These are phyloP conservation scores for Malus sylvestris DNA, from an alignment of 306 rosid genomes.

Conservation along the genomic window DNA sequence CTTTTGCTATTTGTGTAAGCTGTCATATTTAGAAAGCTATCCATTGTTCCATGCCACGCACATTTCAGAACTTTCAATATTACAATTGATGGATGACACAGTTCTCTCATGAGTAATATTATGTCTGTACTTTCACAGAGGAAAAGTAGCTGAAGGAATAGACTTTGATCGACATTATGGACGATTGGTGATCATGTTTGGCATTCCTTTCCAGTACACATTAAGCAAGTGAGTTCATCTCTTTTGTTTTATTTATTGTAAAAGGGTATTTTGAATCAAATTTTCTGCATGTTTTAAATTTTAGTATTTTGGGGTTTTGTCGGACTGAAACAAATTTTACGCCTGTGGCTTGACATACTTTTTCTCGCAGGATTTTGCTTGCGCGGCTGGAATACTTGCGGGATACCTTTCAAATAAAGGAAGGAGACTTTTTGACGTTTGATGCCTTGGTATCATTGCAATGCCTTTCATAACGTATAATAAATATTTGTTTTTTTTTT, in stretches of 20 bases:
- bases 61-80: not conserved
- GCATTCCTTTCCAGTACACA: conserved; percentile 90
- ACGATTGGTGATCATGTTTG: conserved; percentile 83
- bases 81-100: not conserved
- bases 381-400: conserved; percentile 77
- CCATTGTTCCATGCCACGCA: not conserved
- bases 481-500: conserved; percentile 2
- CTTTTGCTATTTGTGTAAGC: not conserved
- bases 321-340: not conserved
- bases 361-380: conserved; percentile 69
- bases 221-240: conserved; percentile 73
- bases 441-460: conserved; percentile 72
- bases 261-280: not conserved
- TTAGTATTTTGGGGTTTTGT: conserved; percentile 1
- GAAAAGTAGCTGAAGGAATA: conserved; percentile 91
- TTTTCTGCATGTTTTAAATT: conserved; percentile 4
- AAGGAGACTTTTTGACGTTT: conserved; percentile 89
- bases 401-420: conserved; percentile 90
- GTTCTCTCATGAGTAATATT: not conserved
- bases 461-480: conserved; percentile 3
- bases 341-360: conserved; percentile 1
- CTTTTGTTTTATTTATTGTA: not conserved
- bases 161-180: conserved; percentile 95
- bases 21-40: not conserved
- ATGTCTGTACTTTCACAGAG: conserved; percentile 39